These are phyloP conservation scores for Mucor plumbeus DNA, from an alignment of 371 early-diverging fungal genomes.

Conservation along the genomic window DNA sequence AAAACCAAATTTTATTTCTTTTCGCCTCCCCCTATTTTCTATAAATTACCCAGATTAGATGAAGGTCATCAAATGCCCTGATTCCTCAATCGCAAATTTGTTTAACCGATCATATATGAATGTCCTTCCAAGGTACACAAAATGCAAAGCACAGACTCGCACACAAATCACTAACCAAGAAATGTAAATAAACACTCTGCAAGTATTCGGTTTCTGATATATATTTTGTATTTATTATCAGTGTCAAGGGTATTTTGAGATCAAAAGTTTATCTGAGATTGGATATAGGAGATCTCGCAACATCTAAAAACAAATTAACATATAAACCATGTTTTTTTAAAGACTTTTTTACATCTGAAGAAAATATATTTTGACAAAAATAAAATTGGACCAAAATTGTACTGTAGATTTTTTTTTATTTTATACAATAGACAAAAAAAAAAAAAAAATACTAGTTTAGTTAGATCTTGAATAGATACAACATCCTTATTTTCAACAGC, in stretches of 20 bases:
- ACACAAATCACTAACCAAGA: too few relatives aligned
- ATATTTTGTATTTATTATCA: background rate
- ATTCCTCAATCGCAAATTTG: background rate
- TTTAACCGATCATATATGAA: conserved; percentile 7
- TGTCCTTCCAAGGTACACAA: background rate
- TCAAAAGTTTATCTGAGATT: background rate
- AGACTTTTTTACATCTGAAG: too few relatives aligned
- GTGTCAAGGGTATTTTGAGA: background rate
- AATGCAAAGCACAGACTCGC: background rate
- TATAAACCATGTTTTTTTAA: too few relatives aligned
- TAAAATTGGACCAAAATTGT: too few relatives aligned
- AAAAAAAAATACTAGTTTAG: too few relatives aligned
- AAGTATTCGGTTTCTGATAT: too few relatives aligned
- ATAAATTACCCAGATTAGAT: background rate
- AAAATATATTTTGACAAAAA: too few relatives aligned
- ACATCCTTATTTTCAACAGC: too few relatives aligned
- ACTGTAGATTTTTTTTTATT: too few relatives aligned
- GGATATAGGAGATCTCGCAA: background rate
- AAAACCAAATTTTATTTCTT: background rate
- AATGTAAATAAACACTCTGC: too few relatives aligned
- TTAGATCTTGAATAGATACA: too few relatives aligned
- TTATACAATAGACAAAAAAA: too few relatives aligned
- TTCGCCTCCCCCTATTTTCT: background rate
- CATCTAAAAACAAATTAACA: background rate
- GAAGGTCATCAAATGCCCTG: background rate